These are phyloP conservation scores for Chrysoporthe cubensis DNA, from an alignment of 2,329 filamentous ascomycete genomes.

Conservation along the genomic window DNA sequence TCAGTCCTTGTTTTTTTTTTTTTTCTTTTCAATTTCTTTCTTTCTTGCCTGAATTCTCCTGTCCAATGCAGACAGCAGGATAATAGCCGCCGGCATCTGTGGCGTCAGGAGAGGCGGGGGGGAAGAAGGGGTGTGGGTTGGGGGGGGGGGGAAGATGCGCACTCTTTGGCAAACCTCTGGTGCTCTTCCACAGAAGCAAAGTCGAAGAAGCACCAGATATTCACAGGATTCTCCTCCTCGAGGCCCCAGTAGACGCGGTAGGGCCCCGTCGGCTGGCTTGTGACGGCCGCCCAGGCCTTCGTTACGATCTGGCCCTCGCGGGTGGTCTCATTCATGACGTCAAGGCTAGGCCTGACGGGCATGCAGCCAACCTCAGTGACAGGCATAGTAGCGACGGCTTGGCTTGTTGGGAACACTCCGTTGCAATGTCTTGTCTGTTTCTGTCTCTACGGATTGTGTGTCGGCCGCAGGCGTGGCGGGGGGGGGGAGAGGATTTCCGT, in stretches of 20 bases:
- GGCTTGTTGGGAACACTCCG: too few relatives aligned
- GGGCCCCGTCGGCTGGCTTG: slow-evolving; percentile 30
- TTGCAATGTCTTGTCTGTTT: background rate
- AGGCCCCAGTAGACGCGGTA: slow-evolving; percentile 31
- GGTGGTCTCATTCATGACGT: slow-evolving; percentile 31
- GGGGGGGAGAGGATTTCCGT: too few relatives aligned
- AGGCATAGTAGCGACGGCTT: slow-evolving; percentile 17
- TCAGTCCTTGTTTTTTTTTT: background rate
- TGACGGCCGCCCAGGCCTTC: slow-evolving; percentile 26
- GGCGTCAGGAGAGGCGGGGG: background rate
- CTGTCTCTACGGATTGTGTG: too few relatives aligned
- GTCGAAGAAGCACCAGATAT: slow-evolving; percentile 35
- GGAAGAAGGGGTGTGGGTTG: too few relatives aligned
- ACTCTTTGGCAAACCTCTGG: slow-evolving; percentile 32
- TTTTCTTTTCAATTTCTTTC: background rate
- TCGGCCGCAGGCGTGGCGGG: too few relatives aligned
- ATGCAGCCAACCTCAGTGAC: slow-evolving; percentile 33
- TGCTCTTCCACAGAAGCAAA: slow-evolving; percentile 35
- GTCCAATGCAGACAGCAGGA: too few relatives aligned
- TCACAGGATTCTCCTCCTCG: slow-evolving; percentile 32
- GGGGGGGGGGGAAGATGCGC: slow-evolving; percentile 1
- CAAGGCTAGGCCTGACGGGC: slow-evolving; percentile 31
- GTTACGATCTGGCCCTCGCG: slow-evolving; percentile 30
- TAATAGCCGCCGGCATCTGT: background rate
- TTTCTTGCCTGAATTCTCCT: background rate